Evolutionary conservation across 305 asterid genomes (phyloP).

Genomic region (Fraxinus dipetala): DNA sequence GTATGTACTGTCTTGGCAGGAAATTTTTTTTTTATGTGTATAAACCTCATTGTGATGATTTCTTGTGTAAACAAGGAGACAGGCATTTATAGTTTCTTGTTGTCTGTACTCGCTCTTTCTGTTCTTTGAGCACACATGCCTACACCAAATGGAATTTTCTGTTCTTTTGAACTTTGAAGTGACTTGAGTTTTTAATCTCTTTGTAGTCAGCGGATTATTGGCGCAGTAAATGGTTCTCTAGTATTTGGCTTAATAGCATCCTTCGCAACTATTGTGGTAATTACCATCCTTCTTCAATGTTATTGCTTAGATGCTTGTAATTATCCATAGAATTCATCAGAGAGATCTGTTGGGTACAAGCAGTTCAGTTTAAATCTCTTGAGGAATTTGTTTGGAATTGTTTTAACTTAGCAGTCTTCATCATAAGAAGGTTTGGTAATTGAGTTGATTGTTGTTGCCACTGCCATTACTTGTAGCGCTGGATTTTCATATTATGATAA

Average conservation of each 20-base stretch:
- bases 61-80: not conserved
- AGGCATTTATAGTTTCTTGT: not conserved
- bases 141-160: not conserved
- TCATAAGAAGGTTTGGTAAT: not conserved
- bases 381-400: not conserved
- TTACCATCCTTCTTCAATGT: slow-evolving; percentile 16
- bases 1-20: not conserved
- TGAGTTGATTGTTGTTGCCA: not conserved
- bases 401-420: not conserved
- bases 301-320: not conserved
- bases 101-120: not conserved
- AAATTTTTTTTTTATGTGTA: not conserved
- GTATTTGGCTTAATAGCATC: slow-evolving; percentile 65
- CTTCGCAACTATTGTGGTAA: slow-evolving; percentile 86
- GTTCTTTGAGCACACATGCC: not conserved
- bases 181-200: slow-evolving; percentile 24
- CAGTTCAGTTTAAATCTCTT: not conserved
- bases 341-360: not conserved
- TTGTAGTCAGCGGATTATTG: slow-evolving; percentile 74
- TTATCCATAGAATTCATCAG: not conserved
- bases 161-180: slow-evolving; percentile 11
- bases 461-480: not conserved
- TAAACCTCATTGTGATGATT: slow-evolving; percentile 3
- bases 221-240: slow-evolving; percentile 78
- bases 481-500: not conserved